These are phyloP conservation scores for Tephrocybe sp. DNA, from an alignment of 768 basidiomycete species.

Conservation along the genomic window DNA sequence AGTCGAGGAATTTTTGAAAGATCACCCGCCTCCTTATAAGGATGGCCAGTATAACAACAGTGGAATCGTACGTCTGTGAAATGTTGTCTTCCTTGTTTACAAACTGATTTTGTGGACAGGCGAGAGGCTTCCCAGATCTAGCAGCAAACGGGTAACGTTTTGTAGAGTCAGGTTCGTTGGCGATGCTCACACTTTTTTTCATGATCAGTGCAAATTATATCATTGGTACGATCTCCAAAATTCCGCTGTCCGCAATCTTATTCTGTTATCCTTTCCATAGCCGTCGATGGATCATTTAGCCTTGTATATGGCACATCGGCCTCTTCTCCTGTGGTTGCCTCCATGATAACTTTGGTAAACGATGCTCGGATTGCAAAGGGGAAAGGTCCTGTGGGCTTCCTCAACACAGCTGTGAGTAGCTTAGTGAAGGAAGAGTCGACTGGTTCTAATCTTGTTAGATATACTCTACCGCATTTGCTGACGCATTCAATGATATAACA, in stretches of 20 bases:
- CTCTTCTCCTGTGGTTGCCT: slow-evolving; percentile 47
- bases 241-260: not conserved
- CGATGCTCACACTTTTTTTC: not conserved
- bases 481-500: slow-evolving; percentile 42
- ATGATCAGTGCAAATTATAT: slow-evolving; percentile 36
- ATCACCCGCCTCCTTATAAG: slow-evolving; percentile 41
- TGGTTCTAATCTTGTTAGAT: too few relatives aligned
- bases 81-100: not conserved
- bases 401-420: slow-evolving; percentile 40
- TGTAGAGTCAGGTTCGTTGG: too few relatives aligned
- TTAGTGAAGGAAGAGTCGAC: too few relatives aligned
- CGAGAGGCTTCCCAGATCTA: slow-evolving; percentile 50
- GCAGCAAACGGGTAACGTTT: slow-evolving; percentile 53
- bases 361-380: slow-evolving; percentile 45
- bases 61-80: slow-evolving; percentile 29
- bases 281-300: slow-evolving; percentile 37
- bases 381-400: slow-evolving; percentile 48
- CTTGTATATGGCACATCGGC: slow-evolving; percentile 52
- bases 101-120: slow-evolving; percentile 23
- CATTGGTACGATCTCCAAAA: slow-evolving; percentile 26
- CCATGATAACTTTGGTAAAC: slow-evolving; percentile 52
- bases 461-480: slow-evolving; percentile 32
- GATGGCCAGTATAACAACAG: slow-evolving; percentile 45
- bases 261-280: too few relatives aligned
- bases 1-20: slow-evolving; percentile 38